Base-by-base conservation (phyloP, 495 filamentous ascomycete species). In the Trichoderma reesei region DNA sequence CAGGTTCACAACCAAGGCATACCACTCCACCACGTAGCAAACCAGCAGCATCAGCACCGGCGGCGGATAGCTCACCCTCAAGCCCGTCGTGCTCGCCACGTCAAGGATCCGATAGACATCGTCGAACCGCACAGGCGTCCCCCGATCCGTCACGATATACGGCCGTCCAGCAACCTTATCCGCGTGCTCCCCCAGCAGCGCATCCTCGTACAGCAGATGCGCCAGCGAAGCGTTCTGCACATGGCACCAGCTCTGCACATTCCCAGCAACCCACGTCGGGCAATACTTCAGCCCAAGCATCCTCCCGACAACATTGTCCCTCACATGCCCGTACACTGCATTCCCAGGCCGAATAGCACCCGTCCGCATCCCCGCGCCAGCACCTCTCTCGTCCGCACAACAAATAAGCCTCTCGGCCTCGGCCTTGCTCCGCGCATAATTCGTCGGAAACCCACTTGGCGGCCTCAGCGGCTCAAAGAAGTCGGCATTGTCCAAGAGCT, bases 261-360 rank as follows among this genome's bases (percentile, higher is more conserved):
- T 65, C 16, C 76, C 72, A n/a, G 70, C 65, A 31, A 76, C 73
- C 80, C 81, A 85, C 51, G 78, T 79, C 6, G 68, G 65, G 11
- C 64, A 31, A 33, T 62, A 60, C 42, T 69, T 69, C 26, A 70
- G 67, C 61, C 64, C 60, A 2, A 68, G 65, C 31, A 73, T 48
- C 7, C 64, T 56, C 2, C 74, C 73, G 18, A 80, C 68, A 63
- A 73, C 73, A 70, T 76, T 78, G 60, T 81, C 78, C 72, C 68
- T 67, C 72, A 80, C 63, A 67, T 72, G 65, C 56, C 81, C 84
- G 61, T 85, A 85, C 63, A 86, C 80, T 14, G 79, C 81, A 67
- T 85, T 86, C 31, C 79, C 75, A 3, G 84, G 84, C 3, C 84
- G 77, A 67, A 86, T 79, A 60, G 77, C 73, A 7, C 84, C 83